Percentiles rank a stretch among this genome's conserved stretches.
These are phyloP conservation scores for Metschnikowia colocasiae DNA, from an alignment of 805 yeast species.

Conservation along the genomic window DNA sequence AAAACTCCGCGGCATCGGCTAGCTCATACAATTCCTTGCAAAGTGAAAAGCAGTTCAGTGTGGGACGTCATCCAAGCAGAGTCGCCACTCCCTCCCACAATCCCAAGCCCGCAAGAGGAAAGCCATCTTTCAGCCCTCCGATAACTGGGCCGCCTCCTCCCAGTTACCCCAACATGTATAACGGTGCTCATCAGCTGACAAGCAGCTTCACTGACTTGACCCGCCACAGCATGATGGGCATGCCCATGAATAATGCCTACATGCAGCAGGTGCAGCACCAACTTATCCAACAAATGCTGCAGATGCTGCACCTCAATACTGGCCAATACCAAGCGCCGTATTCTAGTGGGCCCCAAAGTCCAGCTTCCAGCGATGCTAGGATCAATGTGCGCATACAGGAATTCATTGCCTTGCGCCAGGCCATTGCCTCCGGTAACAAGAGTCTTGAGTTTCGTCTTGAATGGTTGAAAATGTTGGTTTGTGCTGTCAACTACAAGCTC, in stretches of 20 bases:
- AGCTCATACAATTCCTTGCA: constrained; percentile 31
- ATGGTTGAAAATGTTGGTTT: constrained; percentile 42
- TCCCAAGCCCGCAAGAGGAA: not conserved
- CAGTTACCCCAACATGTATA: constrained; percentile 6
- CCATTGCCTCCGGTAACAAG: constrained; percentile 42
- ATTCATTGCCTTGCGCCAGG: constrained; percentile 30
- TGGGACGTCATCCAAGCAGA: constrained; percentile 13
- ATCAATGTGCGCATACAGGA: constrained; percentile 32
- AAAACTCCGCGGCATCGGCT: constrained; percentile 9
- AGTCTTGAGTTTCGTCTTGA: constrained; percentile 37
- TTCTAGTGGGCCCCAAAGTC: not conserved
- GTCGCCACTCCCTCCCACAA: constrained; percentile 11
- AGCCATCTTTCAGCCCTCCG: constrained; percentile 13
- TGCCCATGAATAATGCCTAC: constrained; percentile 26
- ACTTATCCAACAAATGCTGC: constrained; percentile 35
- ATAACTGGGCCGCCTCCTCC: constrained; percentile 21
- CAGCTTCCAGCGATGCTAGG: constrained; percentile 21
- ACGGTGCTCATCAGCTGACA: not conserved
- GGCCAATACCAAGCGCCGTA: not conserved
- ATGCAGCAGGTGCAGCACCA: constrained; percentile 52
- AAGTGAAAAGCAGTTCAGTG: constrained; percentile 23
- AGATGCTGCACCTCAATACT: constrained; percentile 11
- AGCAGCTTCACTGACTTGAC: constrained; percentile 1
- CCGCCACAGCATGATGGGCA: constrained; percentile 13
- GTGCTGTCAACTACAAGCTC: constrained; percentile 36